These are phyloP conservation scores for Lentinula lateritia DNA, from an alignment of 768 basidiomycete genomes.

Conservation along the genomic window DNA sequence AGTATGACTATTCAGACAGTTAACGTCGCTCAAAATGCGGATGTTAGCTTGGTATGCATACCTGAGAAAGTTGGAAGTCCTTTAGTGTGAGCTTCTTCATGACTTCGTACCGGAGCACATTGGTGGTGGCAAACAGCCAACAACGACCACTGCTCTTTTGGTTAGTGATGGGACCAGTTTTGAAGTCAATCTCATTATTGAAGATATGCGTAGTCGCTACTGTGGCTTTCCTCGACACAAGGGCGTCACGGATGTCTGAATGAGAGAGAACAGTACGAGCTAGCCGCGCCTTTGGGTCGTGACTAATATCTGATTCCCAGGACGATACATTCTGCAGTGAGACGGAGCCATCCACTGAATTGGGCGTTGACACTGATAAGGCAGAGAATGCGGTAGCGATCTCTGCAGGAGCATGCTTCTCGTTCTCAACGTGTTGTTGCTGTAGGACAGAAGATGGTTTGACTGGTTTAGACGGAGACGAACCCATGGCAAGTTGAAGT, in stretches of 20 bases:
- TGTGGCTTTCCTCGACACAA: conserved; percentile 56
- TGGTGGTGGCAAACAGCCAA: conserved; percentile 94
- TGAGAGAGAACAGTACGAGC: conserved; percentile 76
- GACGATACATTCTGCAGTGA: conserved; percentile 48
- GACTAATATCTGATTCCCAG: conserved; percentile 60
- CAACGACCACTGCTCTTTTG: conserved; percentile 89
- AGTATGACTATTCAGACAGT: conserved; percentile 54
- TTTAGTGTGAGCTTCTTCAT: conserved; percentile 82
- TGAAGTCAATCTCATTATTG: conserved; percentile 75
- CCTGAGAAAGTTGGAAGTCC: conserved; percentile 91
- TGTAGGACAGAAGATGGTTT: background rate
- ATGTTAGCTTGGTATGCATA: conserved; percentile 19
- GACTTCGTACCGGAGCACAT: conserved; percentile 75
- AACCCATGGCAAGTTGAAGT: background rate
- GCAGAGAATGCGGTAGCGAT: conserved; percentile 23
- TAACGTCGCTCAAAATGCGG: conserved; percentile 6
- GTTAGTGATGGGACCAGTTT: conserved; percentile 78
- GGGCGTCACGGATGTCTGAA: conserved; percentile 54
- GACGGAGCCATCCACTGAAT: conserved; percentile 58
- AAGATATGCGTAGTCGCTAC: conserved; percentile 74
- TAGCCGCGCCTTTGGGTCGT: conserved; percentile 59
- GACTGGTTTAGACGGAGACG: background rate
- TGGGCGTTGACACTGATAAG: conserved; percentile 27
- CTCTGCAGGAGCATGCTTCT: background rate
- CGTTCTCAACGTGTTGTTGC: background rate